phyloP scores from a whole-genome alignment of 306 rosid genomes.

The Cyamopsis tetragonoloba region DNA sequence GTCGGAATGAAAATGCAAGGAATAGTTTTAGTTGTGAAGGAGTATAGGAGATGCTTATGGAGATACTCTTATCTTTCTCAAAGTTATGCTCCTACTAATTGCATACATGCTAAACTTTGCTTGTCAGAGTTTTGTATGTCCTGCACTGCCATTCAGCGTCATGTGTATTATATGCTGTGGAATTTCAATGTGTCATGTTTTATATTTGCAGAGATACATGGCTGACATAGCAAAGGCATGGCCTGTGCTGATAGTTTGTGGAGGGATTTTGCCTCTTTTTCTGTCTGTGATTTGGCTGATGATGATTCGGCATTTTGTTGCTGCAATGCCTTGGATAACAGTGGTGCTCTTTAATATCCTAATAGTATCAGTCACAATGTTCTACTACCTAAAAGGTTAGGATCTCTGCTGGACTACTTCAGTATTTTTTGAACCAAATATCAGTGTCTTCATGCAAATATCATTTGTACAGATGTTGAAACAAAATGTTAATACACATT shows the following conservation, averaged over 20 bases:
- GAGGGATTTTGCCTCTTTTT: constrained; percentile 86
- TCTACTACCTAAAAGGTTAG: constrained; percentile 86
- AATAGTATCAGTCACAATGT: constrained; percentile 75
- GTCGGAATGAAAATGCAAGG: background rate
- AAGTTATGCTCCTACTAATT: background rate
- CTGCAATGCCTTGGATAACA: constrained; percentile 98
- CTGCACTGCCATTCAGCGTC: background rate
- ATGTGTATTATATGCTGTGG: background rate
- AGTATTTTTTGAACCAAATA: constrained; percentile 2
- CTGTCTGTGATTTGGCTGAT: constrained; percentile 91
- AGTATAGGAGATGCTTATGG: background rate
- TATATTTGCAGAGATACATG: constrained; percentile 82
- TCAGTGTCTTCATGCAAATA: background rate
- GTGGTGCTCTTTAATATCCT: constrained; percentile 76
- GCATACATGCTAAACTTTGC: background rate
- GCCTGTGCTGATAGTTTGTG: constrained; percentile 96
- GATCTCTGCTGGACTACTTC: constrained; percentile 13
- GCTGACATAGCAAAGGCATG: constrained; percentile 94
- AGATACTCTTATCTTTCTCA: background rate
- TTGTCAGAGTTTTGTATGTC: background rate
- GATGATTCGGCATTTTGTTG: constrained; percentile 91
- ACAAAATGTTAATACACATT: background rate
- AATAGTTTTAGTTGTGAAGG: background rate
- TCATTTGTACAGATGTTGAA: background rate
- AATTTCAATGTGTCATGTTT: background rate